Conservation (phyloP, 768 basidiomycete species). For the Mycena epipterygia region DNA sequence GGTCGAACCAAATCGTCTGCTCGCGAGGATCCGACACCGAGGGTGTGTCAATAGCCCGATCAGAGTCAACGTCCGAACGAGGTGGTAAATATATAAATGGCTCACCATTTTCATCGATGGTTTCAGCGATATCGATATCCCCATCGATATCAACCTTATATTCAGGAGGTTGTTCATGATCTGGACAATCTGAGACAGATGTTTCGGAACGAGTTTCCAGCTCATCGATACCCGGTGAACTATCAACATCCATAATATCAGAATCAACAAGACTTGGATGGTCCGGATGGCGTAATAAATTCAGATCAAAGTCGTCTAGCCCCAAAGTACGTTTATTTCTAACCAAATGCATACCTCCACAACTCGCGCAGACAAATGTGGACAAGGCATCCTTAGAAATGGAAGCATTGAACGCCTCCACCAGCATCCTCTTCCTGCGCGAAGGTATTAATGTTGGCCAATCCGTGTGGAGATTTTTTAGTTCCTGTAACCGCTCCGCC, state of each 20-base stretch:
- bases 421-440: background rate
- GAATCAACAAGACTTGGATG: background rate
- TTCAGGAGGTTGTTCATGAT: too few species aligned
- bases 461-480: background rate
- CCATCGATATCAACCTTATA: background rate
- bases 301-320: background rate
- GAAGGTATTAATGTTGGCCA: background rate
- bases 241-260: background rate
- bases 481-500: background rate
- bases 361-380: background rate
- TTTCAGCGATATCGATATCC: background rate
- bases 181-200: too few species aligned
- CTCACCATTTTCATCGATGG: too few species aligned
- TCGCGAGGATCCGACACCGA: too few species aligned
- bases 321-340: background rate
- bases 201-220: background rate
- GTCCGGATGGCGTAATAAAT: background rate
- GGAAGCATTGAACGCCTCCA: background rate
- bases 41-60: too few species aligned
- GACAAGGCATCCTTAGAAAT: background rate
- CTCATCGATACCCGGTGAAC: too few species aligned
- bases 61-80: too few species aligned
- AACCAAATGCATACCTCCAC: background rate
- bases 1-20: conserved; percentile 2
- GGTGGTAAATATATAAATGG: too few species aligned